Base-by-base conservation (phyloP, 495 filamentous ascomycete species). In the Hypoxylon intermedium region DNA sequence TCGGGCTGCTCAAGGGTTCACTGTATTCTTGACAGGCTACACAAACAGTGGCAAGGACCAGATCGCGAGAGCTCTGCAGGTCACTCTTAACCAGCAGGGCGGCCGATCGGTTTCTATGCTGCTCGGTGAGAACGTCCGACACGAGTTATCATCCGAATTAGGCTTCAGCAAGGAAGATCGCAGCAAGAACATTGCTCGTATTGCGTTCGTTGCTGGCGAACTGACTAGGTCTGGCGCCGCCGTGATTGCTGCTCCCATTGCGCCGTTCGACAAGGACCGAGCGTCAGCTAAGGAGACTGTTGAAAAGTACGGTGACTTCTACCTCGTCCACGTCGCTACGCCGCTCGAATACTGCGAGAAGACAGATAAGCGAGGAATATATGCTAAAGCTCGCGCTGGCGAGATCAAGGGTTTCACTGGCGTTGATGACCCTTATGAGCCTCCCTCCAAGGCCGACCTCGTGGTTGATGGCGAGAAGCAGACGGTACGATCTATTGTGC, bases 351-450 rank as follows among this genome's bases (percentile, higher is more conserved):
- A 92, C 80, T 90, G 87, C 75, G 94, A 98, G 83, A 87, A 88
- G 83, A 97, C 92, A 50, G 94, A 98, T 75, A 95, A 91, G 85
- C 82, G 86, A 57, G 95, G 94, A 19, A 88, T 97, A 64, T 98
- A 98, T 76, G 82, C 78, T 19, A 84, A 85, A 76, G 94, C 94
- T 11, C 85, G 95, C 47, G 82, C 76, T 6, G 94, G 94, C 12
- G 92, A 97, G 82, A 96, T 98, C 78, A 94, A 91, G 86, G 92
- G 92, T 26, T 98, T 98, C 82, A 98, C 94, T 24, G 94, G 94
- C 68, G 94, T 98, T 54, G 94, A 98, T 75, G 94, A 97, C 75
- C 92, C 94, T 51, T 98, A 98, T 73, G 94, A 98, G 85, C 69
- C 74, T 56, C 94, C 94, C 3, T 68, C 74, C 53, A 94, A 95